Evolutionary conservation across 1,139 yeast species (phyloP), one percentile per base, ranked within the genome.

Genomic region (Kodamaea fungicola): DNA sequence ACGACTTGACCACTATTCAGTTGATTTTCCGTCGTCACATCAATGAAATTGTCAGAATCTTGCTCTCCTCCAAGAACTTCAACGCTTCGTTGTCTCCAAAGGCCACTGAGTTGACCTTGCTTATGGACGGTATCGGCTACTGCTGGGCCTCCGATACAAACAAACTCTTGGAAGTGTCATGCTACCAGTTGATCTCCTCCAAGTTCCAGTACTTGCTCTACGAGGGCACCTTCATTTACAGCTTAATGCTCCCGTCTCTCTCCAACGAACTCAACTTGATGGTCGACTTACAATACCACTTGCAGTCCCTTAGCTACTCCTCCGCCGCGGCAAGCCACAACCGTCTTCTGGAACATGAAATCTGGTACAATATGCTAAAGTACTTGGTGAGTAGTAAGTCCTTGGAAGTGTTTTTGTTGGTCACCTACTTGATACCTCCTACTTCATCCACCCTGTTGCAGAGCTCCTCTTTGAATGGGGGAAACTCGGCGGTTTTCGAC

Each of bases 1-100:
- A 73, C 47, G 78, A 72, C 46, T 58, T 71, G 40, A 66, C 74
- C 12, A 73, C 78, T 1, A 59, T 71, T 25, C 76, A 72, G 50
- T 55, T 72, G 32, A 69, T 71, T 10, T 66, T 71, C 49, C 53
- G 77, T 37, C 59, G 77, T 43, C 78, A 72, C 42, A 65, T 72
- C 19, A 71, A 71, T 45, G 76, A 71, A 40, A 64, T 72, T 13
- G 53, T 68, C 7, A 50, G 77, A 22, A 67, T 72, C 3, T 46
- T 72, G 16, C 52, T 69, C 28, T 62, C 70, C 30, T 66, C 69
- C 34, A 68, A 64, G 41, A 70, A 71, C 44, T 67, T 67, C 41
- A 50, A 54, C 42, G 49, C 42, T 27, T 47, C 37, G 24, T 39
- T 52, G 30, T 43, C 51, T n/a, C 52, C 57, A 6, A 46, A 44